Base-by-base conservation (phyloP, 257 asterid species). In the Coffea canephora region DNA sequence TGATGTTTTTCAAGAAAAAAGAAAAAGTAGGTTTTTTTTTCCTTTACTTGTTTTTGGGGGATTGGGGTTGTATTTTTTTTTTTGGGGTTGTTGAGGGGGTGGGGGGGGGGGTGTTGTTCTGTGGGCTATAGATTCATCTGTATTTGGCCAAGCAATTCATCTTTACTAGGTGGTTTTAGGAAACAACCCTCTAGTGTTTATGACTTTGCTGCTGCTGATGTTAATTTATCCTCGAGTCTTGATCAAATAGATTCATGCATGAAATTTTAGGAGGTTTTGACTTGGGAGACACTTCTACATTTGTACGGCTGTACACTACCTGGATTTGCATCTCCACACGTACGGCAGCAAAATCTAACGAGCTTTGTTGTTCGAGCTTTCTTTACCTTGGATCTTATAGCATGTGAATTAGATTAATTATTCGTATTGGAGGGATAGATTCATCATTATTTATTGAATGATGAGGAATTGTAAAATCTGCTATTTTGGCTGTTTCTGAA, bases 71-170 rank as follows among this genome's bases (percentile, higher is more conserved):
- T 31, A 31, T 31, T 49, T 49, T 49, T 7, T 48, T 48, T 48
- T 48, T 48, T 10, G 43, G 43, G 43, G 43, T 39, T 39, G 3
- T 39, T 39, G 43, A 3, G 43, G 43, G 43, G n/a, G n/a, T n/a
- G n/a, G 43, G 43, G 43, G 43, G 43, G 43, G 43, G 52, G 52
- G 23, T 5, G 19, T 16, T 69, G 18, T 69, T 5, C 73, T 9
- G 57, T 45, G 74, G 74, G 57, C 74, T 45, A 3, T 23, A 70
- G 74, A 70, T 70, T 70, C 74, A 70, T 70, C 73, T 70, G 74
- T 70, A 70, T 45, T 70, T 70, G 74, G 74, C 21, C 57, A 21
- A 70, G 4, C 2, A 43, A 70, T 23, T 36, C 57, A 70, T 52
- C 74, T 8, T 68, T 23, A 45, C 74, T 45, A 45, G 36, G 21